Evolutionary conservation across 331 rosid genomes (phyloP).

Genomic region (Acacia pycnantha): DNA sequence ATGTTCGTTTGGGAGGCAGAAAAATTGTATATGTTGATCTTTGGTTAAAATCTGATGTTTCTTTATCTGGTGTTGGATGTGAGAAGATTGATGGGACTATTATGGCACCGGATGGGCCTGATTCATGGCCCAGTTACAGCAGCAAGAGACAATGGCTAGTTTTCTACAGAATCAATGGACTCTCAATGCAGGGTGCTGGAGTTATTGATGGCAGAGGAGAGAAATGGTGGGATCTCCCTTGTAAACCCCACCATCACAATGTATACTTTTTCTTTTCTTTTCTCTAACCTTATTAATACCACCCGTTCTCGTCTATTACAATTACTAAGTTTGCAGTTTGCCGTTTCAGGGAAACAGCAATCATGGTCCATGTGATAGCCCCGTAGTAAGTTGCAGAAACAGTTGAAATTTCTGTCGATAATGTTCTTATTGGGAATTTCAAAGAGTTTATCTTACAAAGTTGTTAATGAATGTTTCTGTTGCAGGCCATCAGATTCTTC

Average conservation of each 20-base stretch:
- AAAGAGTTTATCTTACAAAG: not conserved
- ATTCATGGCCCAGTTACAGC: slow-evolving; percentile 53
- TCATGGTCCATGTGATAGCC: slow-evolving; percentile 33
- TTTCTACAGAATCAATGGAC: slow-evolving; percentile 60
- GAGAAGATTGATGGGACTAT: slow-evolving; percentile 57
- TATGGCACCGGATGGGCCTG: slow-evolving; percentile 71
- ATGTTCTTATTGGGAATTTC: not conserved
- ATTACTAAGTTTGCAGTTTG: not conserved
- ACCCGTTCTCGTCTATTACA: not conserved
- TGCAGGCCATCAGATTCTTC: slow-evolving; percentile 40
- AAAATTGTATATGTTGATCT: not conserved
- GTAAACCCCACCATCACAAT: slow-evolving; percentile 56
- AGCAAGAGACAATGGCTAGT: slow-evolving; percentile 60
- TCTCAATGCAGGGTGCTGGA: slow-evolving; percentile 59
- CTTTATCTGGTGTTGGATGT: not conserved
- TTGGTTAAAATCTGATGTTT: slow-evolving; percentile 3
- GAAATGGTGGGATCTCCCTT: slow-evolving; percentile 82
- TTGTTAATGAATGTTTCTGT: not conserved
- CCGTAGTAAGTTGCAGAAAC: slow-evolving; percentile 30
- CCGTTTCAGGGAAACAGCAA: slow-evolving; percentile 21
- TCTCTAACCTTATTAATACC: not conserved
- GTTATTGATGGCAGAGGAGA: slow-evolving; percentile 71
- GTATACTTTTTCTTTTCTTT: slow-evolving; percentile 22
- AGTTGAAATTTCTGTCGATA: not conserved
- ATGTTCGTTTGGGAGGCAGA: not conserved